phyloP scores from a whole-genome alignment of 2,329 filamentous ascomycete species.

The Fusarium sacchari region DNA sequence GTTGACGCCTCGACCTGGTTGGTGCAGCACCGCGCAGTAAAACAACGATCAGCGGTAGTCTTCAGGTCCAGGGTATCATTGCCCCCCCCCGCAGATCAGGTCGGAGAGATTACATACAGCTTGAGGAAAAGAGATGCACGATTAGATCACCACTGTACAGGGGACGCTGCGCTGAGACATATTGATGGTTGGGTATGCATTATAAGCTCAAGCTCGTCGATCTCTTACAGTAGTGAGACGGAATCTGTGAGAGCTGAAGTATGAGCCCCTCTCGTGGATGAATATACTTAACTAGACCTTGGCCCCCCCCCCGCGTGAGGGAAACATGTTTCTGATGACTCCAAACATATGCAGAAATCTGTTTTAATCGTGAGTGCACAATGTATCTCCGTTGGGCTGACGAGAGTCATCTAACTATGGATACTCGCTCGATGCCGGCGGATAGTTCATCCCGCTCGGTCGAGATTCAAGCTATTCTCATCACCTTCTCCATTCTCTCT shows the following conservation, averaged over 20 bases:
- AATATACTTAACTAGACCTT: neutral
- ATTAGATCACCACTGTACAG: neutral
- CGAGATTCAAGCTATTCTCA: slow-evolving; percentile 10
- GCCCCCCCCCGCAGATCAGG: neutral
- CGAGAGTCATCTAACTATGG: neutral
- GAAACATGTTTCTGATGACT: neutral
- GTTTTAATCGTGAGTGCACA: neutral
- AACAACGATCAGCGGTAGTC: neutral
- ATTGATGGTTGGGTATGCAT: neutral
- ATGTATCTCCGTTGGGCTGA: neutral
- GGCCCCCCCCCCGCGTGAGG: too few relatives aligned
- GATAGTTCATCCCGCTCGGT: slow-evolving; percentile 2
- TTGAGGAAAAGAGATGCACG: neutral
- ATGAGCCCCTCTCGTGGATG: neutral
- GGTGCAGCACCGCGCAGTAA: neutral
- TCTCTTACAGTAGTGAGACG: neutral
- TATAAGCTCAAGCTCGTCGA: neutral
- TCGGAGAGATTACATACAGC: neutral
- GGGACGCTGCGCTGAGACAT: too few relatives aligned
- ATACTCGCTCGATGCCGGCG: neutral
- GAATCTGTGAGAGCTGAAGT: neutral
- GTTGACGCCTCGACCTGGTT: neutral
- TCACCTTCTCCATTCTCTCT: slow-evolving; percentile 7
- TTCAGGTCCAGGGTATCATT: neutral
- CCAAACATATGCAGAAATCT: neutral